These are phyloP conservation scores for Zymoseptoria pseudotritici DNA, from an alignment of 2,329 filamentous ascomycete genomes.

Conservation along the genomic window DNA sequence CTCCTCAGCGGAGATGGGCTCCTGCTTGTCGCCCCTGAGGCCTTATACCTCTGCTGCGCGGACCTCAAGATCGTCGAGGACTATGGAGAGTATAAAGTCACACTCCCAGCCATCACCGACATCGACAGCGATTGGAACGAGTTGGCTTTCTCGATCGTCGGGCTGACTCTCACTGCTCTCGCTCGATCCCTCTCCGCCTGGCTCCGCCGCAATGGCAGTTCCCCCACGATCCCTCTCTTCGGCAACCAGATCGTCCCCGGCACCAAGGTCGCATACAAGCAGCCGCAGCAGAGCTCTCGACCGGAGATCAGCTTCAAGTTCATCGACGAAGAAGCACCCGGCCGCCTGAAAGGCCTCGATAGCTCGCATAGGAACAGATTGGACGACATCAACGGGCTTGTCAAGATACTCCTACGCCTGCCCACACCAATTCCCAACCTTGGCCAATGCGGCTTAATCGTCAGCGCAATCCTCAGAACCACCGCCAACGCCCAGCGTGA, in stretches of 20 bases:
- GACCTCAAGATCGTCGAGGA: background rate
- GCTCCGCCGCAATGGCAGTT: background rate
- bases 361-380: too few relatives aligned
- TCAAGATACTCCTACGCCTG: too few relatives aligned
- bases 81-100: background rate
- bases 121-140: background rate
- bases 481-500: too few relatives aligned
- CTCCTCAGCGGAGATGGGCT: background rate
- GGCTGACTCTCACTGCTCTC: background rate
- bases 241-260: background rate
- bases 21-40: background rate
- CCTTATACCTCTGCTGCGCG: background rate
- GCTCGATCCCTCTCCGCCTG: background rate
- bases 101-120: background rate
- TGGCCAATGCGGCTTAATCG: too few relatives aligned
- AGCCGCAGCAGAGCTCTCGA: background rate
- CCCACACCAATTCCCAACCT: too few relatives aligned
- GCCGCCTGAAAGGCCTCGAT: too few relatives aligned
- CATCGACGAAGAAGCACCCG: background rate
- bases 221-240: background rate
- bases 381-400: too few relatives aligned
- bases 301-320: background rate
- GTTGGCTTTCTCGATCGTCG: background rate
- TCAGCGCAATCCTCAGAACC: too few relatives aligned
- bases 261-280: background rate